Conservation (phyloP, 106 monocot genomes). For the Narthecium ossifragum region DNA sequence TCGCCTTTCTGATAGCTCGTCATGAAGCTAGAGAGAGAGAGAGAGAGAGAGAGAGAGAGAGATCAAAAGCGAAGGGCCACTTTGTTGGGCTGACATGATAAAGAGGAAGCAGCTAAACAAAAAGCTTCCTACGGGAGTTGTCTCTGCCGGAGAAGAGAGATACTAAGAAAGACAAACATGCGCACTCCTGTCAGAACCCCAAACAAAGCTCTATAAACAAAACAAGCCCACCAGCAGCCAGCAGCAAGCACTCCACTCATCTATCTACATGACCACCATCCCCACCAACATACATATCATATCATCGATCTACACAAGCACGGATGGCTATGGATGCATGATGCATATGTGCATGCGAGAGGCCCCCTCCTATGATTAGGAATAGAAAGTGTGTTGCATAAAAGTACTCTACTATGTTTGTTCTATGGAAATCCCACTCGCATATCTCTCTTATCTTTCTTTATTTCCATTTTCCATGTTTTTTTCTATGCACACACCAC, state of each 20-base stretch:
- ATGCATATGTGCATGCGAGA: background rate
- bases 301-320: background rate
- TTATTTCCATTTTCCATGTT: background rate
- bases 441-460: too few species aligned
- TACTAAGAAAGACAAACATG: constrained; percentile 45
- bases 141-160: constrained; percentile 16
- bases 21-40: too few species aligned
- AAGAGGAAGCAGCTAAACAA: constrained; percentile 30
- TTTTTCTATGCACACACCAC: background rate
- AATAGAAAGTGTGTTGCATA: background rate
- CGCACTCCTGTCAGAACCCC: constrained; percentile 33
- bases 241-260: background rate
- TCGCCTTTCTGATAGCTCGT: too few species aligned
- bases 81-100: constrained; percentile 35
- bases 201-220: constrained; percentile 16
- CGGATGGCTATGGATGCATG: too few species aligned
- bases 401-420: background rate
- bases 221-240: background rate
- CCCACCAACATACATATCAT: background rate
- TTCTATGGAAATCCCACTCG: too few species aligned
- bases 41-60: too few species aligned
- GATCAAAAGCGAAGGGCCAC: too few species aligned
- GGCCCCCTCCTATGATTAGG: background rate
- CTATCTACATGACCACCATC: background rate
- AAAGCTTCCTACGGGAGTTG: constrained; percentile 33